Evolutionary conservation across 2,329 filamentous ascomycete genomes (phyloP).

Genomic region (Colletotrichum sp.): DNA sequence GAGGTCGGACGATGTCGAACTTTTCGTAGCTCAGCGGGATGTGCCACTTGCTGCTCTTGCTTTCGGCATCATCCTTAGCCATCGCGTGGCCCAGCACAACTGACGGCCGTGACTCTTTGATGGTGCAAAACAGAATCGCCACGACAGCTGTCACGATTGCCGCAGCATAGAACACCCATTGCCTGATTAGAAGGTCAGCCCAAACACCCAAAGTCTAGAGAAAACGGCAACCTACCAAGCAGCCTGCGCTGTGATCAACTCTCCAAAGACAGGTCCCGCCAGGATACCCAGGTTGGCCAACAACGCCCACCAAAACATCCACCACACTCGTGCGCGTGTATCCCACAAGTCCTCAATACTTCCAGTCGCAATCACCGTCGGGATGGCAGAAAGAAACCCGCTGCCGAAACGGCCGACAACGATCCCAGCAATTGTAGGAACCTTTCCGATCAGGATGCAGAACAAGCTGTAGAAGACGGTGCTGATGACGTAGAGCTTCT

Average conservation of each 20-base stretch:
- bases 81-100: neutral
- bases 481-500: neutral
- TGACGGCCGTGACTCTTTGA: slow-evolving; percentile 4
- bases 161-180: neutral
- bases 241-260: neutral
- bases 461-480: neutral
- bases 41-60: neutral
- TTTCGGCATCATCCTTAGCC: neutral
- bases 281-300: neutral
- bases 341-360: slow-evolving; percentile 12
- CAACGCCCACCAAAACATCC: neutral
- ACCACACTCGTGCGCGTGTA: neutral
- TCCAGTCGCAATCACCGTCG: neutral
- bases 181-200: neutral
- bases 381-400: neutral
- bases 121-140: neutral
- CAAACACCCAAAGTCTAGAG: fast-evolving
- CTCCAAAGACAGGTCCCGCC: neutral
- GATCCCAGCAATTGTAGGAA: neutral
- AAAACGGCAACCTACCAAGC: neutral
- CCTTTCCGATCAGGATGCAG: neutral
- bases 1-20: neutral
- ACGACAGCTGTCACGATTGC: neutral
- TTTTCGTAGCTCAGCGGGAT: neutral
- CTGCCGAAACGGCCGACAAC: neutral